Conservation (phyloP, 306 rosid species). For the Castanea mollissima region DNA sequence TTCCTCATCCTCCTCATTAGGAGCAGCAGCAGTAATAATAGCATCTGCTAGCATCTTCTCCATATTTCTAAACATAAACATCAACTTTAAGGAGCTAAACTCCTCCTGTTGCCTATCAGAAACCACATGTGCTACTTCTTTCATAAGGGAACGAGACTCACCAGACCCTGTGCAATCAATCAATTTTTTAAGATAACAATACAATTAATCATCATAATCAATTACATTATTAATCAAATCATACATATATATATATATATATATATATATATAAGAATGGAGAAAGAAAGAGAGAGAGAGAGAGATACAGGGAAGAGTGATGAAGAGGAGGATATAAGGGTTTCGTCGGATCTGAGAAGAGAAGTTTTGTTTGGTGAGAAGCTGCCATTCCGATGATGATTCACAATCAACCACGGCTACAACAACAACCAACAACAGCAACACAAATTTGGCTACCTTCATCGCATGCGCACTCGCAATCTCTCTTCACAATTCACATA, state of each 20-base stretch:
- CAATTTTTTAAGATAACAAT: too few species aligned
- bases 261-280: too few species aligned
- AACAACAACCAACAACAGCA: not conserved
- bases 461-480: not conserved
- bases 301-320: slow-evolving; percentile 71
- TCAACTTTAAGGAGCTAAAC: slow-evolving; percentile 54
- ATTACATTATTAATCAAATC: too few species aligned
- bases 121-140: slow-evolving; percentile 36
- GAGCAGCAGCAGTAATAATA: slow-evolving; percentile 36
- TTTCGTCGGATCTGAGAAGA: slow-evolving; percentile 86
- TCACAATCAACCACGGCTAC: slow-evolving; percentile 8
- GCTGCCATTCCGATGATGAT: slow-evolving; percentile 57
- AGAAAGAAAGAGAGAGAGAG: not conserved
- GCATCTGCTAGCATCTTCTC: slow-evolving; percentile 66
- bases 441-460: not conserved
- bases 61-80: slow-evolving; percentile 48
- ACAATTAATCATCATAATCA: too few species aligned
- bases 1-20: slow-evolving; percentile 29
- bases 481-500: not conserved
- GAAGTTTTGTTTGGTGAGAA: slow-evolving; percentile 75
- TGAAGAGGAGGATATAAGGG: slow-evolving; percentile 66
- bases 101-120: slow-evolving; percentile 28
- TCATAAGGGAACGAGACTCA: slow-evolving; percentile 79
- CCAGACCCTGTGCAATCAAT: slow-evolving; percentile 68
- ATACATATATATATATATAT: too few species aligned